phyloP scores from a whole-genome alignment of 1,284 basidiomycete species.

The Heterobasidion occidentale region DNA sequence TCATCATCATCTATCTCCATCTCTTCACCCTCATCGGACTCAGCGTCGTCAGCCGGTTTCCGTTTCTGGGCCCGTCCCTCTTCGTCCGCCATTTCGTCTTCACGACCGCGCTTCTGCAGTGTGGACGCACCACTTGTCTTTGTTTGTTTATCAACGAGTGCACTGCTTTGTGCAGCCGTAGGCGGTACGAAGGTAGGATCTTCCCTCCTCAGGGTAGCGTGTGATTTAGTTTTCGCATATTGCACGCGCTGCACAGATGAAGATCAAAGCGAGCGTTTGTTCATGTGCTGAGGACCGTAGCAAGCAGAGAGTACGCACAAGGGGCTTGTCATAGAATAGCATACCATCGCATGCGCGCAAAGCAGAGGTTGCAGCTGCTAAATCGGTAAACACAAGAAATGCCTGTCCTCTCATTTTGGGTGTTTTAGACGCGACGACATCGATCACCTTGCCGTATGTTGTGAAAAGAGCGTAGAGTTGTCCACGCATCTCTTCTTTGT shows the following conservation, averaged over 20 bases:
- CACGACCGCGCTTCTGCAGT: conserved; percentile 52
- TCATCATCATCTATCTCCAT: conserved; percentile 84
- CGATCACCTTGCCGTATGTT: conserved; percentile 89
- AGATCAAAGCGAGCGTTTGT: not conserved
- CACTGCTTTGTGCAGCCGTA: conserved; percentile 47
- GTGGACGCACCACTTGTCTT: conserved; percentile 18
- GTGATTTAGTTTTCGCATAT: conserved; percentile 82
- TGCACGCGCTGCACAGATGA: conserved; percentile 59
- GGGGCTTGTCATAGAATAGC: conserved; percentile 86
- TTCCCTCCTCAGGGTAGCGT: conserved; percentile 68
- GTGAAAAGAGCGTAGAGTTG: conserved; percentile 90
- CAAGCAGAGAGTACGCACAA: conserved; percentile 47
- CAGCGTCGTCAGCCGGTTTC: conserved; percentile 46
- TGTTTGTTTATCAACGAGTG: not conserved
- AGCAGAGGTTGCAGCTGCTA: conserved; percentile 83
- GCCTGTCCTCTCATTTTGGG: conserved; percentile 91
- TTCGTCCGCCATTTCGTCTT: conserved; percentile 45
- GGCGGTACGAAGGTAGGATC: conserved; percentile 71
- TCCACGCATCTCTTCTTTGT: conserved; percentile 83
- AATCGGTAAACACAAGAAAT: conserved; percentile 91
- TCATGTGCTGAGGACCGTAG: conserved; percentile 9
- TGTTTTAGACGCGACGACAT: conserved; percentile 89
- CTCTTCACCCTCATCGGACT: conserved; percentile 44
- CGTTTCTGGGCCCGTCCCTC: conserved; percentile 54
- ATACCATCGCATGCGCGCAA: conserved; percentile 88